Conservation (phyloP, 1,284 basidiomycete species). For the Cutaneotrichosporon sp. region DNA sequence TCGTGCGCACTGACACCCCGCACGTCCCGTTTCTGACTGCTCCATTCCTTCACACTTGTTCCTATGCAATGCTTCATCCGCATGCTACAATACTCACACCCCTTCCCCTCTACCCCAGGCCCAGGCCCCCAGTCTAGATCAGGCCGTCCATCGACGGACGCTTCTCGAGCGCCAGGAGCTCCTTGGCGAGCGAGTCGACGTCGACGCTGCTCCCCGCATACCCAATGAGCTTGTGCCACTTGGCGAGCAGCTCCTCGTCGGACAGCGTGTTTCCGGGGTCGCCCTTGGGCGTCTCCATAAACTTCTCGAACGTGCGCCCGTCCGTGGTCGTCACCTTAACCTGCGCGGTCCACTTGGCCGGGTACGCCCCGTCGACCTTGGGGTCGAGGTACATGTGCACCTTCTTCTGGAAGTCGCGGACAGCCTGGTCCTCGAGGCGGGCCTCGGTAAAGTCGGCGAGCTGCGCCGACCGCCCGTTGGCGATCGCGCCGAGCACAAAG, state of each 20-base stretch:
- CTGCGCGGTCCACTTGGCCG: conserved; percentile 6
- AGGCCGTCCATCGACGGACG: conserved; percentile 11
- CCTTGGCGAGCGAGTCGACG: conserved; percentile 4
- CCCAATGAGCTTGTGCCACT: conserved; percentile 11
- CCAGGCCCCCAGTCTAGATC: not conserved
- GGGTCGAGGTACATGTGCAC: conserved; percentile 14
- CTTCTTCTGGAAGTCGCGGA: conserved; percentile 17
- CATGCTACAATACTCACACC: no score
- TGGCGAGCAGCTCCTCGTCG: conserved; percentile 10
- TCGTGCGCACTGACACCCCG: no score
- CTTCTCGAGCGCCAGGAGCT: conserved; percentile 8
- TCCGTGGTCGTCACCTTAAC: conserved; percentile 14
- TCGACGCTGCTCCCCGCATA: conserved; percentile 2
- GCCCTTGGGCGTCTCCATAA: conserved; percentile 13
- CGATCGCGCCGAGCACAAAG: conserved; percentile 11
- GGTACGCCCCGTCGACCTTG: conserved; percentile 10
- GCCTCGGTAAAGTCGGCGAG: conserved; percentile 15
- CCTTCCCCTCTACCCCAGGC: no score
- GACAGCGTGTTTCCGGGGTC: conserved; percentile 12
- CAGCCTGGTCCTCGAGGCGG: conserved; percentile 2
- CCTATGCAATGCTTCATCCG: no score
- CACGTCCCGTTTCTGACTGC: no score
- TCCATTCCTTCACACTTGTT: no score
- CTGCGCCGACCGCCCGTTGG: conserved; percentile 10
- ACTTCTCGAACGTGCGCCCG: conserved; percentile 9